phyloP scores from a whole-genome alignment of 495 filamentous ascomycete species.

The Parmelia sp. region DNA sequence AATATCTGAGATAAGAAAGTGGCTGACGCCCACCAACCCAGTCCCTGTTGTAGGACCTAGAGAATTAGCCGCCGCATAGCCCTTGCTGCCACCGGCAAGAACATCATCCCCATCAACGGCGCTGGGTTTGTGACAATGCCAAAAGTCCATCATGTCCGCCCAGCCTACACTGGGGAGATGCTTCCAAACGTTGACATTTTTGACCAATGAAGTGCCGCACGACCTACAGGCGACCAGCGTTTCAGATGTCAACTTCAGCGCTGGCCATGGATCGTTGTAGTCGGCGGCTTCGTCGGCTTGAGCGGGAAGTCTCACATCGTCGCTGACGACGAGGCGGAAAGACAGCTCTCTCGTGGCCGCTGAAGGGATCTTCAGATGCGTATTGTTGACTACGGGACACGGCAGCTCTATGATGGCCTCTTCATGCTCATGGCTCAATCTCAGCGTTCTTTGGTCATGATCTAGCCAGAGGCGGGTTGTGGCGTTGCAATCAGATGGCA shows the following conservation, averaged over 20 bases:
- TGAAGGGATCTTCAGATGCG: conserved; percentile 34
- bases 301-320: conserved; percentile 30
- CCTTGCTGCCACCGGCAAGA: conserved; percentile 45
- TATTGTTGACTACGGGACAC: conserved; percentile 42
- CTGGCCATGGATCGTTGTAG: conserved; percentile 65
- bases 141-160: conserved; percentile 99
- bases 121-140: conserved; percentile 95
- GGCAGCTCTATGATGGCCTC: conserved; percentile 59
- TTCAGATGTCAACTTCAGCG: conserved; percentile 48
- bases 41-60: conserved; percentile 56
- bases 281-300: conserved; percentile 24
- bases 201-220: conserved; percentile 44
- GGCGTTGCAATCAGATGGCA: conserved; percentile 41
- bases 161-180: conserved; percentile 93
- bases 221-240: conserved; percentile 57
- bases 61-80: conserved; percentile 67
- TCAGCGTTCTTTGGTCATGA: conserved; percentile 45
- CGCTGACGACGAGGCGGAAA: conserved; percentile 62
- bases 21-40: conserved; percentile 75
- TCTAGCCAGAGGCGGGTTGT: conserved; percentile 32
- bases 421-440: conserved; percentile 48
- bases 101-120: conserved; percentile 38
- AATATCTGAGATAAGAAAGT: conserved; percentile 57
- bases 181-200: conserved; percentile 59
- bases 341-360: conserved; percentile 44